These are phyloP conservation scores for Neurospora sp. DNA, from an alignment of 495 filamentous ascomycete species.

Conservation along the genomic window DNA sequence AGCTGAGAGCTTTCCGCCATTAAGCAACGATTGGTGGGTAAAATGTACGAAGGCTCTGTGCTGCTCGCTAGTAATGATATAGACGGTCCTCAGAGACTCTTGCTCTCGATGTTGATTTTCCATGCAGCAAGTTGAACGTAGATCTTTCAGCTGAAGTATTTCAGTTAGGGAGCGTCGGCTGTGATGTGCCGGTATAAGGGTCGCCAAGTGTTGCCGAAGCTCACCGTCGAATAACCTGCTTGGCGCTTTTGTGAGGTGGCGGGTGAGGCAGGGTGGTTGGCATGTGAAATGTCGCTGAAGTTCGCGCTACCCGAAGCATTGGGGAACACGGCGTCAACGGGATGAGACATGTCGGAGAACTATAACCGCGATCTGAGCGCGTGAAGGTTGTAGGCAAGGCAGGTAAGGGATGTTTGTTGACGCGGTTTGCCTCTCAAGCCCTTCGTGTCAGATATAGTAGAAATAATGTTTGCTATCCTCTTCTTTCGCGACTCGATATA, in stretches of 20 bases:
- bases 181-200: background rate
- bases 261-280: background rate
- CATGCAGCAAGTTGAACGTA: background rate
- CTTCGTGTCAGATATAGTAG: background rate
- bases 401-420: background rate
- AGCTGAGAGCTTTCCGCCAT: constrained; percentile 39
- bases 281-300: background rate
- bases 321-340: background rate
- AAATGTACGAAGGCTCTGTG: background rate
- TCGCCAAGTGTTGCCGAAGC: background rate
- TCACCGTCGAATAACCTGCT: background rate
- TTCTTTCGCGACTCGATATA: background rate
- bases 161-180: background rate
- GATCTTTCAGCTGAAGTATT: background rate
- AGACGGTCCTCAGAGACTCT: background rate
- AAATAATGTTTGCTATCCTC: background rate
- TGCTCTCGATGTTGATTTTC: background rate
- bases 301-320: background rate
- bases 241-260: background rate
- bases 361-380: background rate
- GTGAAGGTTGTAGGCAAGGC: background rate
- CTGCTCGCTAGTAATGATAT: background rate
- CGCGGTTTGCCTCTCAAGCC: background rate
- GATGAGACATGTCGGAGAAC: background rate
- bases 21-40: constrained; percentile 10